These are phyloP conservation scores for Globisporangium irregulare DNA, from an alignment of 352 stramenopile genomes.

Conservation along the genomic window DNA sequence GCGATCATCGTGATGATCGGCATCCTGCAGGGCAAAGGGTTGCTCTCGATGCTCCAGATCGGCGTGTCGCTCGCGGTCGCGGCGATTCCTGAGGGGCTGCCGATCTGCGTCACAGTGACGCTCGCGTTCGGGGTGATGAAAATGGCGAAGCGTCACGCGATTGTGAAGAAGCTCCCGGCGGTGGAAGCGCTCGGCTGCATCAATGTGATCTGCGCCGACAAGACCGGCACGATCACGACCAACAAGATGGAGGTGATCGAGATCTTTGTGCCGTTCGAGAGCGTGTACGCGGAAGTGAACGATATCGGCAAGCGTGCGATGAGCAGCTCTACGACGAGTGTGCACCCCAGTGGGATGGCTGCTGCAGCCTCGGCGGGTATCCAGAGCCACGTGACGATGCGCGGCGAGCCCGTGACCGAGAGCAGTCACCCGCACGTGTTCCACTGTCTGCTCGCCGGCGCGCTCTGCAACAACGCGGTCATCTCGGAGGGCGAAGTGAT, in stretches of 20 bases:
- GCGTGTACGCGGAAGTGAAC: slow-evolving; percentile 63
- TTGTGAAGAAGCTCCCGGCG: slow-evolving; percentile 87
- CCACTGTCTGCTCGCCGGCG: slow-evolving; percentile 67
- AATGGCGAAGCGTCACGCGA: slow-evolving; percentile 83
- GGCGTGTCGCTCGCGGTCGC: slow-evolving; percentile 87
- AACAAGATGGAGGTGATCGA: slow-evolving; percentile 87
- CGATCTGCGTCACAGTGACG: slow-evolving; percentile 82
- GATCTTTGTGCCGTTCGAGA: slow-evolving; percentile 80
- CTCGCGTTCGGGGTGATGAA: slow-evolving; percentile 82
- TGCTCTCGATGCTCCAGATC: slow-evolving; percentile 96
- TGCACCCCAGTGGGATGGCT: background rate
- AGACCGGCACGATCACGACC: slow-evolving; percentile 94
- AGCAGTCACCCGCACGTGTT: slow-evolving; percentile 64
- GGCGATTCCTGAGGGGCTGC: slow-evolving; percentile 76
- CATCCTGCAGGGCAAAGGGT: slow-evolving; percentile 87
- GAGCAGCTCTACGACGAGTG: background rate
- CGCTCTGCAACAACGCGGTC: slow-evolving; percentile 76
- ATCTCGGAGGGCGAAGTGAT: slow-evolving; percentile 67
- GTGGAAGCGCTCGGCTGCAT: slow-evolving; percentile 88
- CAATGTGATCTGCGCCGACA: slow-evolving; percentile 92
- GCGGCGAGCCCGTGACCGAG: slow-evolving; percentile 60
- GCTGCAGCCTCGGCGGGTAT: slow-evolving; percentile 11
- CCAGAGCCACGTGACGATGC: slow-evolving; percentile 45
- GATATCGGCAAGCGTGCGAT: slow-evolving; percentile 38
- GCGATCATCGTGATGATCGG: slow-evolving; percentile 93